Evolutionary conservation across 306 rosid species (phyloP), one percentile per base, ranked within the genome.

Genomic region (Prunus campanulata): DNA sequence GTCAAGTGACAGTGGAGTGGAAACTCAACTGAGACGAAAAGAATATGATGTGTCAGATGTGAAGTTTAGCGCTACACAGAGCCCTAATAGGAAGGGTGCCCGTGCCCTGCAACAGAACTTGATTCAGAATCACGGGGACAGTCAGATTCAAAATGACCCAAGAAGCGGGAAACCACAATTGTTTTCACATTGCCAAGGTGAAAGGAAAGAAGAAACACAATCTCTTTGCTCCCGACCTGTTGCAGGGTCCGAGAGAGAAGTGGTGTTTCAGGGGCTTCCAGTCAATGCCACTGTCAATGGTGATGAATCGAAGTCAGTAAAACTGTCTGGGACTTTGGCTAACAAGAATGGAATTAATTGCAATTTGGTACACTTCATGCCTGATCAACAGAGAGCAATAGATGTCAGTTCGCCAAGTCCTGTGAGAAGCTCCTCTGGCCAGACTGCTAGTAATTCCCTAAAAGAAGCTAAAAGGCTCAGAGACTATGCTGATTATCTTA

Each of bases 391-490:
- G 56, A 80, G 83, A 47, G 61, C 61, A 55, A 66, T 55, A 70
- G 69, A 74, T 57, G 75, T 68, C 70, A 72, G 60, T 68, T 78
- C 78, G 66, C 79, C 87, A 77, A 84, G 89, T 82, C 90, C 86
- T 19, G 30, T 51, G 78, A 70, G 81, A 80, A 87, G 78, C 68
- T 84, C 80, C 78, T 59, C 87, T 42, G 77, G 78, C 79, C 90
- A 74, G 81, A 80, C 80, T 66, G 79, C 92, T 59, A n/a, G 54
- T 74, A 78, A 63, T 69, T 81, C 76, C 76, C 74, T 93, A 85
- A 85, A 86, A 66, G 90, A 87, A 73, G 97, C 97, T 57, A 60
- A 83, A 77, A 79, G 76, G 56, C 88, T 88, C 59, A 91, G 89
- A 83, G 92, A 82, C 54, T 71, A 49, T 69, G 98, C 96, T 22